Base-by-base conservation (phyloP, 2,329 filamentous ascomycete genomes). In the Phialophora expanda region DNA sequence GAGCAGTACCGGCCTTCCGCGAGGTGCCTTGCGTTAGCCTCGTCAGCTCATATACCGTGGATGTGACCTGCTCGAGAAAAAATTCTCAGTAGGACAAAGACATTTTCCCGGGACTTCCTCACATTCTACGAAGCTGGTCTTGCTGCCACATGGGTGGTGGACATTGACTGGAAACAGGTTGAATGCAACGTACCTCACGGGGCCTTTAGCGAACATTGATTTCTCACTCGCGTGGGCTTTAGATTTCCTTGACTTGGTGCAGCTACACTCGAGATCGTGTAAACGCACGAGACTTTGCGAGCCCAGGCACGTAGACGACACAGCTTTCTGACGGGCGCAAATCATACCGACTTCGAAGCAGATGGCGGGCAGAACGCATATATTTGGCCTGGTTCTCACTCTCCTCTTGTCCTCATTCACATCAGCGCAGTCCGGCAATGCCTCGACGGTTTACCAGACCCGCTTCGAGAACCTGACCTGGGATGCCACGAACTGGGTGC, bases 401-500 rank as follows among this genome's bases (percentile, higher is more conserved):
- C 56, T 55, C 11, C n/a, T 57, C 32, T 56, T 61, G 32, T 50
- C 44, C 41, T 62, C 58, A 4, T 30, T 65, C 12, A 44, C 55
- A 26, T 51, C 46, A 24, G 66, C 62, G 53, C 65, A 67, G 44
- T 63, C 65, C 46, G 57, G 63, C 8, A 69, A 67, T 48, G 60
- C 63, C 9, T 66, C 70, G 14, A 66, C 69, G 3, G 44, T 79
- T 9, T 85, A 85, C 69, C 65, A 79, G 12, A 86, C 84, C 0
- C 78, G 78, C 51, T 86, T 85, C 70, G 71, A 78, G 4, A 78
- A 81, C 50, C 84, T 87, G 20, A 83, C 82, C 2, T 89, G 86
- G 86, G 84, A 88, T 73, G 82, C 87, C 66, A 78, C 81, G 24
- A 82, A 83, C 46, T 89, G 86, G 86, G 75, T 79, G 14, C 76